These are phyloP conservation scores for Hymenoscyphus fraxineus DNA, from an alignment of 2,329 filamentous ascomycete species.

Conservation along the genomic window DNA sequence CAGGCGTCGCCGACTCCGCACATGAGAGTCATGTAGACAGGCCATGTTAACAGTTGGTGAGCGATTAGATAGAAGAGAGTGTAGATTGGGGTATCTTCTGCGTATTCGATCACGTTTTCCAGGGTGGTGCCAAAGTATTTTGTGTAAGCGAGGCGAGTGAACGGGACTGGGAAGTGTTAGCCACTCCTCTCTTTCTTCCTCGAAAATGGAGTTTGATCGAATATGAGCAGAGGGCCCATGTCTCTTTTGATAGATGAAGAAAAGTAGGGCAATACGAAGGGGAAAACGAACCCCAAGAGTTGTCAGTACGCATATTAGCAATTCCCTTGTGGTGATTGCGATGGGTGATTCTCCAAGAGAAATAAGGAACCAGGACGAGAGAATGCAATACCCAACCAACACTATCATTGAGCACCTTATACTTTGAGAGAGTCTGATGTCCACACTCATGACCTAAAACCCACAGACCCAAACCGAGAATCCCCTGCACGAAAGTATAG, in stretches of 20 bases:
- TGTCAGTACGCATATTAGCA: conserved; percentile 93
- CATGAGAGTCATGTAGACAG: conserved; percentile 78
- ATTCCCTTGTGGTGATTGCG: conserved; percentile 99
- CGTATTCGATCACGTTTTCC: conserved; percentile 37
- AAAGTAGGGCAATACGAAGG: neutral
- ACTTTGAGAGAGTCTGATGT: conserved; percentile 94
- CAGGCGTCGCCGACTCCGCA: conserved; percentile 92
- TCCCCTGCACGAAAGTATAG: conserved; percentile 76
- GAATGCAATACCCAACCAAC: conserved; percentile 93
- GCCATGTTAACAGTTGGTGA: conserved; percentile 93
- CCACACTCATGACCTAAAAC: conserved; percentile 97
- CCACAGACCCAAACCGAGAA: conserved; percentile 93
- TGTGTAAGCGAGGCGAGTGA: conserved; percentile 81
- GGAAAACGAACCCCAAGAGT: conserved; percentile 36
- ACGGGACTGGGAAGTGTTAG: conserved; percentile 83
- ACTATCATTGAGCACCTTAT: conserved; percentile 82
- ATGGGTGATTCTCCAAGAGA: conserved; percentile 99
- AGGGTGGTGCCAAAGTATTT: conserved; percentile 13
- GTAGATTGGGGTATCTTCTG: conserved; percentile 71
- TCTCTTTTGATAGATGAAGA: neutral
- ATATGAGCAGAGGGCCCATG: too few species aligned
- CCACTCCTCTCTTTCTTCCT: neutral
- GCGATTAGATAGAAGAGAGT: conserved; percentile 70
- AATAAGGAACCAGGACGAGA: conserved; percentile 86
- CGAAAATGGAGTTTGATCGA: too few species aligned